Evolutionary conservation across 345 rosid genomes (phyloP), one percentile per base, ranked within the genome.

Genomic region (Citrus australasica): DNA sequence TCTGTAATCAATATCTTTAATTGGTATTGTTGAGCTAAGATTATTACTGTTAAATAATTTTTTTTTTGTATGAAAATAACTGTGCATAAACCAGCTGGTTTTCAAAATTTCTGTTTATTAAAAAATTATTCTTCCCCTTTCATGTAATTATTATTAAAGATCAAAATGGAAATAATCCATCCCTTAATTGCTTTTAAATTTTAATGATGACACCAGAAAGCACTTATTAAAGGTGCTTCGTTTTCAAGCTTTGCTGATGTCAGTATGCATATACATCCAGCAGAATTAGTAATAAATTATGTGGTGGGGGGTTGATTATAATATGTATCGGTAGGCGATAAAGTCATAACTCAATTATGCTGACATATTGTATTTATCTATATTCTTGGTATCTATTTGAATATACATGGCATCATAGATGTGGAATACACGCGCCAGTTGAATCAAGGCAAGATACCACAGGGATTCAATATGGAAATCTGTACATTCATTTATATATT

Each of bases 381-480:
- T 14, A 16, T 53, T 53, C 48, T 35, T 37, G 70, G 70, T 66
- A 66, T 66, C 70, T 40, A 28, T 25, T 42, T 42, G 22, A 69
- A 69, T 38, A 42, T 69, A 25, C 28, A 38, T 14, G n/a, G 33
- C 72, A 11, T 11, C 55, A 4, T 21, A 75, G 67, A 27, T 21
- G 76, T 81, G 83, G 82, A 60, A 51, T 69, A 55, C 80, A 73
- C 38, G 71, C 74, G 68, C 82, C 61, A 79, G 63, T 75, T 51
- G 79, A 81, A 79, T 83, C 80, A 78, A 62, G 55, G 75, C 40
- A 24, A 71, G 85, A 85, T 78, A 28, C 85, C 42, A 48, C 53
- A 38, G 67, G 67, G 84, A 76, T 81, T 81, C 86, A 81, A 38
- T 24, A 64, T 61, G 73, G 70, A 71, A 51, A 73, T 72, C 30